A percentile compares a stretch with the other conserved stretches of the same genome.
Evolutionary conservation across 2,329 filamentous ascomycete genomes (phyloP).

Genomic region (Neofusicoccum sp.): DNA sequence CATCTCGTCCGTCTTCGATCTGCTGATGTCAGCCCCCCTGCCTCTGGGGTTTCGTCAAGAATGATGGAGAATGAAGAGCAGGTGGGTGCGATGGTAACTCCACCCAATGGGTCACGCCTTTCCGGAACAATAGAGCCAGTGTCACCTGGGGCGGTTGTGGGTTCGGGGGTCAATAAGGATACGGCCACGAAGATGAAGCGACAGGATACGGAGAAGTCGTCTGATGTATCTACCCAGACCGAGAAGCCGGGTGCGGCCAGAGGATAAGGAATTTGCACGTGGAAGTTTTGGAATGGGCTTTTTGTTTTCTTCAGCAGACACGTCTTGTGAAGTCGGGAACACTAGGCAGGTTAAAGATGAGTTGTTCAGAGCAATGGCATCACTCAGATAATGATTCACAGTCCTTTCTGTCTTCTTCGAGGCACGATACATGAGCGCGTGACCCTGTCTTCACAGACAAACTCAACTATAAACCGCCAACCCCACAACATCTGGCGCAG

Average conservation of each 20-base stretch:
- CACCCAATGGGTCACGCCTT: background rate
- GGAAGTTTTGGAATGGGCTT: no score
- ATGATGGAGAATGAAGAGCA: background rate
- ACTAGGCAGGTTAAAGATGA: no score
- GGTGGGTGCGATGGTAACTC: background rate
- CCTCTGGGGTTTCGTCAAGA: no score
- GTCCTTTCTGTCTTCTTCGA: no score
- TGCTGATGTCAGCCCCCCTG: no score
- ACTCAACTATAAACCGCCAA: slow-evolving; percentile 19
- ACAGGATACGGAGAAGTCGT: background rate
- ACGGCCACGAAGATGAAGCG: background rate
- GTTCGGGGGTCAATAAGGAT: background rate
- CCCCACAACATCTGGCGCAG: slow-evolving; percentile 32
- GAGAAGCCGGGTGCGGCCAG: background rate
- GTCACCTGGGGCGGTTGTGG: background rate
- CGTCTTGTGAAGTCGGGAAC: no score
- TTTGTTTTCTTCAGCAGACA: no score
- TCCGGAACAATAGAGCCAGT: background rate
- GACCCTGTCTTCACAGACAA: background rate
- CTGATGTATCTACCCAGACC: background rate
- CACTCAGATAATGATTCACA: no score
- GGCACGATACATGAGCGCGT: no score
- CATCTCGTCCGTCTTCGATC: background rate
- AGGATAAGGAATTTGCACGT: no score
- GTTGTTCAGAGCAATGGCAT: no score